Percentiles rank a stretch among this genome's conserved stretches.
Evolutionary conservation across 164 flowering plant genomes (phyloP).

Genomic region (Litsea cubeba): DNA sequence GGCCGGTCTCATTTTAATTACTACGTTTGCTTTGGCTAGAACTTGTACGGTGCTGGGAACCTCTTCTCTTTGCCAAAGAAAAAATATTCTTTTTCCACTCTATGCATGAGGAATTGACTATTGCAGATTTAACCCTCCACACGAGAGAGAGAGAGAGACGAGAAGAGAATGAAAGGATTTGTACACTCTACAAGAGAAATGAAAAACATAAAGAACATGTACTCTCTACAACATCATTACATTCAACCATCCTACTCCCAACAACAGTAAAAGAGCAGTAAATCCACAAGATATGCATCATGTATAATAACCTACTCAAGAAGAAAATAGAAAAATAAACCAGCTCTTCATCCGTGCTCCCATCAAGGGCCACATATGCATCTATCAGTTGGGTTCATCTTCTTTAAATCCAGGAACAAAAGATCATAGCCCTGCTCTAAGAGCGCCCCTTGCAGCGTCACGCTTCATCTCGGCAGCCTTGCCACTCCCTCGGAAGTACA

Average conservation of each 20-base stretch:
- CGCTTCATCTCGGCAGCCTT: conserved; percentile 75
- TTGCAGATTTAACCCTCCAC: too few species aligned
- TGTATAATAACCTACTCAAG: background rate
- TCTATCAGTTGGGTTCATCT: background rate
- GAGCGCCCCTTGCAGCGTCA: conserved; percentile 68
- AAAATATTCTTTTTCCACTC: too few species aligned
- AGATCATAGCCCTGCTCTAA: conserved; percentile 51
- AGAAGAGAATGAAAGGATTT: background rate
- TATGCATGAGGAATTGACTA: too few species aligned
- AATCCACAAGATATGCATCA: background rate
- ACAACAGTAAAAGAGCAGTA: background rate
- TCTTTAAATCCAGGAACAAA: background rate
- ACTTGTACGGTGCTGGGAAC: too few species aligned
- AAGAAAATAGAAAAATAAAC: background rate
- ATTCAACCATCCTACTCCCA: background rate
- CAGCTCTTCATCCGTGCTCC: background rate
- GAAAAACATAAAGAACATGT: background rate
- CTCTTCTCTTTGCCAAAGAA: too few species aligned
- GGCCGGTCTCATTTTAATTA: too few species aligned
- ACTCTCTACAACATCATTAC: background rate
- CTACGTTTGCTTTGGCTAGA: too few species aligned
- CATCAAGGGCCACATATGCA: conserved; percentile 2
- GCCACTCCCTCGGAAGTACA: conserved; percentile 88
- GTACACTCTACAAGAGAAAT: background rate
- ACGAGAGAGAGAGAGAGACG: too few species aligned